phyloP scores from a whole-genome alignment of 2,329 filamentous ascomycete genomes.

The Apiospora hydei region DNA sequence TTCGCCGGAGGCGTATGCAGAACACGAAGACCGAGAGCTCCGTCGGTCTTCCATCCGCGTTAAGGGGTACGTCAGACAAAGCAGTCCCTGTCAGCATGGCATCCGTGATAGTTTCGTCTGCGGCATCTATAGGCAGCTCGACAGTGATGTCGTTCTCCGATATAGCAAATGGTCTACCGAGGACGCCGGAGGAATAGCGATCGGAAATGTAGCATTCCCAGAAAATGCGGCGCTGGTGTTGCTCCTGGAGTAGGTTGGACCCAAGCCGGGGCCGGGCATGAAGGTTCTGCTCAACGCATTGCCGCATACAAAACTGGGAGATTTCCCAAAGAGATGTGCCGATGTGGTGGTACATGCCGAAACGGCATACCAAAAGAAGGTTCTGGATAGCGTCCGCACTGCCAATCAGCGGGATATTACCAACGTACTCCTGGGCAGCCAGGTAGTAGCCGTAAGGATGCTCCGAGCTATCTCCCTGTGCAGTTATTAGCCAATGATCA shows the following conservation, averaged over 20 bases:
- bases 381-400: conserved; percentile 48
- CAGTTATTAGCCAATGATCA: not conserved
- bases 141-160: conserved; percentile 48
- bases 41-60: conserved; percentile 29
- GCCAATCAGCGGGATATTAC: conserved; percentile 40
- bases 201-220: conserved; percentile 55
- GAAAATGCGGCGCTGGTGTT: conserved; percentile 49
- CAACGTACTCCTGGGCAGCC: conserved; percentile 44
- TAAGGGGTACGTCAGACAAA: conserved; percentile 27
- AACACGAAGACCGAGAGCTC: conserved; percentile 49
- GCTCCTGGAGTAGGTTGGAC: conserved; percentile 40
- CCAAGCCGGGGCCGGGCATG: conserved; percentile 33
- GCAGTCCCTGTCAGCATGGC: conserved; percentile 22
- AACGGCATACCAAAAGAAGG: conserved; percentile 48
- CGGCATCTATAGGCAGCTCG: conserved; percentile 44
- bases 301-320: conserved; percentile 47
- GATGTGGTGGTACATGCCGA: conserved; percentile 53
- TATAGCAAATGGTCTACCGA: conserved; percentile 51
- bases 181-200: conserved; percentile 50
- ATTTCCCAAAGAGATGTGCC: conserved; percentile 51
- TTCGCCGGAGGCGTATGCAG: conserved; percentile 46
- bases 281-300: conserved; percentile 49
- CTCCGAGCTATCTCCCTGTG: conserved; percentile 27
- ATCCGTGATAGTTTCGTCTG: conserved; percentile 43
- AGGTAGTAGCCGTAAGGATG: conserved; percentile 51